These are phyloP conservation scores for Solanum appendiculatum DNA, from an alignment of 257 asterid genomes.

Conservation along the genomic window DNA sequence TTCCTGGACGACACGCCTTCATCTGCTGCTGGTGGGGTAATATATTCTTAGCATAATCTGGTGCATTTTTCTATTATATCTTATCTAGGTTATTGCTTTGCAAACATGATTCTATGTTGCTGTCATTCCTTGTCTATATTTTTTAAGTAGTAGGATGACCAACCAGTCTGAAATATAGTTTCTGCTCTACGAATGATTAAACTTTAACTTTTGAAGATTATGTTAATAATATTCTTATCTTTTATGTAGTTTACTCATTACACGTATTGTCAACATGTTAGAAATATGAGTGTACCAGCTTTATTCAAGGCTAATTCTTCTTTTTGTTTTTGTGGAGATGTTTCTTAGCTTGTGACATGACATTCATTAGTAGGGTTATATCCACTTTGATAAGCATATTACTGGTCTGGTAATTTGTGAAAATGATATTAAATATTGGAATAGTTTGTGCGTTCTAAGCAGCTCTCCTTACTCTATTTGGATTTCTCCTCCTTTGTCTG, in stretches of 20 bases:
- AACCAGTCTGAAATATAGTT: not conserved
- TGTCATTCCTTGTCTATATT: not conserved
- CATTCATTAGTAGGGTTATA: not conserved
- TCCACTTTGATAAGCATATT: not conserved
- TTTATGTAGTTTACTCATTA: not conserved
- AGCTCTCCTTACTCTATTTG: not conserved
- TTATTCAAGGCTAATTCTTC: not conserved
- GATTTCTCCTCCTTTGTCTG: not conserved
- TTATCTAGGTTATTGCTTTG: not conserved
- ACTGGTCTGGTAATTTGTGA: not conserved
- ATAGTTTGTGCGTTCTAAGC: not conserved
- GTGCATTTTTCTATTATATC: not conserved
- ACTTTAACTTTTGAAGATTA: not conserved
- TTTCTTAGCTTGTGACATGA: not conserved
- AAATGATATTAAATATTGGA: not conserved
- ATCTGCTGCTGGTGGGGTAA: slow-evolving; percentile 10
- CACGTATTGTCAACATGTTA: not conserved
- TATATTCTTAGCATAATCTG: not conserved
- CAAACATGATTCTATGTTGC: not conserved
- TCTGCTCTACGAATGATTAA: not conserved
- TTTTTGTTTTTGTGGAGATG: not conserved
- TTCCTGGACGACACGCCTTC: not conserved
- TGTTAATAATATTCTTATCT: not conserved
- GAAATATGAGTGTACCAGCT: not conserved
- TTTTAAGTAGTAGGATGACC: not conserved